Evolutionary conservation across 2,329 filamentous ascomycete species (phyloP), one percentile per base, ranked within the genome.

Genomic region (Pseudogymnoascus sp.): DNA sequence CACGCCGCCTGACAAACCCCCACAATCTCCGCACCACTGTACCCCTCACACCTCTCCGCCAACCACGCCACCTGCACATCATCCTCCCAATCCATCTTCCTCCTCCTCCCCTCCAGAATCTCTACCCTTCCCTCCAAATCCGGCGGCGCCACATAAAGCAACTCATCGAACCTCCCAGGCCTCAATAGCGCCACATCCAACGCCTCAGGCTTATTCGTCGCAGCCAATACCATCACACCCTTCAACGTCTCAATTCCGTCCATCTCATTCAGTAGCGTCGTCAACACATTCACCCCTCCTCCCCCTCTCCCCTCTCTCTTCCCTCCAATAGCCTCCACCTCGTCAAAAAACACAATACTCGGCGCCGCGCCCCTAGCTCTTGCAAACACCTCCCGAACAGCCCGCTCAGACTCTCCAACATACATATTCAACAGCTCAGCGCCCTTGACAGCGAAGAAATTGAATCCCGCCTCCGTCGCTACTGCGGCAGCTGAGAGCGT

Each of bases 381-480:
- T 60, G 87, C 83, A 72, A 97, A 97, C 1, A 97, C 84, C 61
- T 91, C 88, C 37, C 93, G 86, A 42, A 97, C 83, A 6, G 88
- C 87, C 9, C 91, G 85, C 76, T 97, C 93, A 1, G 92, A 93
- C 74, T 97, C 93, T 64, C 93, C 93, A 15, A 97, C 92, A 74
- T 97, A 97, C 90, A 96, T 96, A 76, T 92, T 95, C 64, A 96
- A 86, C 10, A 97, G 83, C 74, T 97, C 93, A 36, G 91, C 91
- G 27, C 92, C 93, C 76, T 97, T 96, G 67, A 97, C 90, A 7
- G 92, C 88, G 71, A 97, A 87, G 79, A 97, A 97, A 73, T 97
- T 97, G 75, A 95, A 87, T 3, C 89, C 88, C 31, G 90, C 90
- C 73, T 95, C 92, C 5, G 91, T 96, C 13, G 93, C 93, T 68